phyloP scores from a whole-genome alignment of 1,139 yeast genomes.

The Debaryomyces singareniensis region DNA sequence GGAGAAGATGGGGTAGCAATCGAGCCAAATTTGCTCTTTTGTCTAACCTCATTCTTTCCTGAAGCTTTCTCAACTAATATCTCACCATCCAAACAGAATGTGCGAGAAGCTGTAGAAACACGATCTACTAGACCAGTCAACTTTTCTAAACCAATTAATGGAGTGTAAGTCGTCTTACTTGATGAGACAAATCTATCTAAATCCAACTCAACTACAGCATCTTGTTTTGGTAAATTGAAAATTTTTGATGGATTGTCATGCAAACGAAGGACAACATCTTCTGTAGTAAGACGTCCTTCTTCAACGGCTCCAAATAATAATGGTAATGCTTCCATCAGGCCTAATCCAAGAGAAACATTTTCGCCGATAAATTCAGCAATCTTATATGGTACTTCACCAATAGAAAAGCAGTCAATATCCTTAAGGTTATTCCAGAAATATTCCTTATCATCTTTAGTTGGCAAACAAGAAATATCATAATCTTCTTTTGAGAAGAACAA shows the following conservation, averaged over 20 bases:
- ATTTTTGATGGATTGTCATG: slow-evolving; percentile 79
- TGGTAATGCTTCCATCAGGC: slow-evolving; percentile 77
- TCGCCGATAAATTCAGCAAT: slow-evolving; percentile 62
- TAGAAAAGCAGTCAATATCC: slow-evolving; percentile 77
- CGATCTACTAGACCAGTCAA: slow-evolving; percentile 83
- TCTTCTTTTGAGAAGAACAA: slow-evolving; percentile 73
- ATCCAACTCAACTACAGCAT: slow-evolving; percentile 73
- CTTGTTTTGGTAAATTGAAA: slow-evolving; percentile 80
- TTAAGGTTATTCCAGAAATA: slow-evolving; percentile 76
- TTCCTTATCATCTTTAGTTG: slow-evolving; percentile 72
- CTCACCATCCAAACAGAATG: slow-evolving; percentile 80
- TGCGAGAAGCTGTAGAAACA: slow-evolving; percentile 70
- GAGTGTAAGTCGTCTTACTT: slow-evolving; percentile 1
- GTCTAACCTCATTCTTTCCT: slow-evolving; percentile 51
- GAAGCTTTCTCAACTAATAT: slow-evolving; percentile 50
- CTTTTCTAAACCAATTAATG: slow-evolving; percentile 32
- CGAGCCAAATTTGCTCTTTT: slow-evolving; percentile 35
- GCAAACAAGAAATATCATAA: slow-evolving; percentile 66
- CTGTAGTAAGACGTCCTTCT: slow-evolving; percentile 64
- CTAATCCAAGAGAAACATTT: slow-evolving; percentile 62
- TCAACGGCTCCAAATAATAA: slow-evolving; percentile 76
- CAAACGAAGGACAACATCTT: slow-evolving; percentile 66
- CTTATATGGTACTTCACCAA: slow-evolving; percentile 74
- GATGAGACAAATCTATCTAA: slow-evolving; percentile 47
- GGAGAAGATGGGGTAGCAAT: slow-evolving; percentile 43